A percentile compares a stretch with the other conserved stretches of the same genome.
Conservation (phyloP, 2,329 filamentous ascomycete species). For the Curvularia eragrostidis region DNA sequence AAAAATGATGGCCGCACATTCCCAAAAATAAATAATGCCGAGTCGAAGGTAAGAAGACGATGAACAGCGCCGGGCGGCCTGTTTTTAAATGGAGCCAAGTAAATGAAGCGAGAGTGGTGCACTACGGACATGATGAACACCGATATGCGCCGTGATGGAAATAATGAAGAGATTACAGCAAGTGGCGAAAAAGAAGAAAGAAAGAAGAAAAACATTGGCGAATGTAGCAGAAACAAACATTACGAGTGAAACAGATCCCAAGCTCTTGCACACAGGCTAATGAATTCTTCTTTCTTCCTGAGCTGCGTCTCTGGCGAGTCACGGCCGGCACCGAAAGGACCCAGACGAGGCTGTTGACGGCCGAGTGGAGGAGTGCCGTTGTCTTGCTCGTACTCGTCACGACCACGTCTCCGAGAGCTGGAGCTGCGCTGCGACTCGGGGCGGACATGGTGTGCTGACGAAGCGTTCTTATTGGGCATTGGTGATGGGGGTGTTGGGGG, state of each 20-base stretch:
- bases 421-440: slow-evolving; percentile 58
- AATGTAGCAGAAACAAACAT: slow-evolving; percentile 22
- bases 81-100: slow-evolving; percentile 26
- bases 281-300: slow-evolving; percentile 91
- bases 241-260: slow-evolving; percentile 98
- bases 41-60: slow-evolving; percentile 21
- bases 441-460: slow-evolving; percentile 38
- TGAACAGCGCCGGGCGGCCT: slow-evolving; percentile 17
- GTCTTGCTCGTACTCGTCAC: slow-evolving; percentile 90
- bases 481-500: slow-evolving; percentile 90
- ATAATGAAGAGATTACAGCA: slow-evolving; percentile 9
- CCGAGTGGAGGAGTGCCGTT: slow-evolving; percentile 85
- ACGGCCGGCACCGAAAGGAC: slow-evolving; percentile 80
- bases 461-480: slow-evolving; percentile 57
- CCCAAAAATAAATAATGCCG: slow-evolving; percentile 15
- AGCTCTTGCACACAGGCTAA: slow-evolving; percentile 82
- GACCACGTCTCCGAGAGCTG: slow-evolving; percentile 73
- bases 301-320: slow-evolving; percentile 83
- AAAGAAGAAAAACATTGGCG: slow-evolving; percentile 1
- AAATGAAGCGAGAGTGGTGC: slow-evolving; percentile 31
- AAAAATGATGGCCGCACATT: slow-evolving; percentile 9
- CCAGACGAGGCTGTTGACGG: slow-evolving; percentile 57
- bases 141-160: slow-evolving; percentile 28
- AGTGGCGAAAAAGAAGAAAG: not conserved
- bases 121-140: slow-evolving; percentile 30